phyloP scores from a whole-genome alignment of 2,329 filamentous ascomycete species.

The Delphinella strobiligena region DNA sequence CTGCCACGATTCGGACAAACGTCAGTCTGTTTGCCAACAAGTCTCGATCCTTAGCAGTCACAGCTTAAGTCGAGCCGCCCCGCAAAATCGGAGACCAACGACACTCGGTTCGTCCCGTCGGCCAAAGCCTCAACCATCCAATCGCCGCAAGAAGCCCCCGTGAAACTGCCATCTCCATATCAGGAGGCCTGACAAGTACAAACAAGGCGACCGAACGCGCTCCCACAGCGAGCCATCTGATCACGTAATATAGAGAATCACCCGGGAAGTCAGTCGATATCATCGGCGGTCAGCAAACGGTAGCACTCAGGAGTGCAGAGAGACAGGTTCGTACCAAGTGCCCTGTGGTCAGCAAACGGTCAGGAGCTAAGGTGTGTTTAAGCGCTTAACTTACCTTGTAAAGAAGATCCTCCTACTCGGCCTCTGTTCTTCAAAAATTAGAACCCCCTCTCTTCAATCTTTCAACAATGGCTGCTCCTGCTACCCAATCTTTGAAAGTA shows the following conservation, averaged over 20 bases:
- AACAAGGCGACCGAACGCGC: background rate
- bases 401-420: constrained; percentile 2
- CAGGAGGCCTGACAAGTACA: background rate
- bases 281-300: no score
- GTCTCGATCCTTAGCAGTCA: no score
- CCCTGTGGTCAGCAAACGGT: background rate
- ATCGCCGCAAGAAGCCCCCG: constrained; percentile 7
- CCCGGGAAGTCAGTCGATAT: no score
- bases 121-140: constrained; percentile 5
- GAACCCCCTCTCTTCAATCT: constrained; percentile 1
- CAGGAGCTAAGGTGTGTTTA: no score
- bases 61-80: background rate
- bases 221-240: no score
- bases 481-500: constrained; percentile 88
- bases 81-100: background rate
- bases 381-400: no score
- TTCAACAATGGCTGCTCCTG: constrained; percentile 55
- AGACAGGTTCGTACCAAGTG: no score
- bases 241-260: no score
- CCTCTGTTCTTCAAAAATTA: background rate
- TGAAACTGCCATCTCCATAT: constrained; percentile 5
- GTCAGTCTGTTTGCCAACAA: no score
- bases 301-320: no score
- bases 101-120: constrained; percentile 6
- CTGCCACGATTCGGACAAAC: no score